Evolutionary conservation across 176 grass and related monocot species (phyloP).

Genomic region (Cenchrus purpureus): DNA sequence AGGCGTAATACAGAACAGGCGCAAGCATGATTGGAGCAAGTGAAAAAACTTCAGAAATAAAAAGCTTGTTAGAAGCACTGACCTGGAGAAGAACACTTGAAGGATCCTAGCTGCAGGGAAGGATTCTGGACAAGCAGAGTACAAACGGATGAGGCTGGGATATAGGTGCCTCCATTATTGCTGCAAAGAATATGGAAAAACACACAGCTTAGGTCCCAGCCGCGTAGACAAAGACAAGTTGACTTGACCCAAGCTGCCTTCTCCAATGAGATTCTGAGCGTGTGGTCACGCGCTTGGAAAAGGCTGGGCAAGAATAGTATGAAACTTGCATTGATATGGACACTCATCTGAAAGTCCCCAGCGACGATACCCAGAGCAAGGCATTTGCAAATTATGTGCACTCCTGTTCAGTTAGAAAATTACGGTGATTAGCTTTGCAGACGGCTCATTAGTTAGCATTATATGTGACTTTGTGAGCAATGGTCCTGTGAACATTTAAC

Average conservation of each 20-base stretch:
- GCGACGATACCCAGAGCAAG: too few relatives aligned
- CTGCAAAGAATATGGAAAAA: neutral
- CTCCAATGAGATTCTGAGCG: neutral
- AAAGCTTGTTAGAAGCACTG: neutral
- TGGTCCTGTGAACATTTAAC: too few relatives aligned
- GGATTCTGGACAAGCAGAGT: neutral
- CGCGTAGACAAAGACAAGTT: constrained; percentile 12
- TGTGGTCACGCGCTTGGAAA: neutral
- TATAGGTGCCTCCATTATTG: constrained; percentile 19
- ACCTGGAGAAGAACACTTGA: constrained; percentile 26
- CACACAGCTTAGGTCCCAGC: neutral
- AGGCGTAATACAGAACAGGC: neutral
- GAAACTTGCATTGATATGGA: neutral
- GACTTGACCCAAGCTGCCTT: constrained; percentile 26
- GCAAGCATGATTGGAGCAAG: neutral
- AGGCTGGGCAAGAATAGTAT: neutral
- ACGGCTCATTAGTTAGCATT: too few relatives aligned
- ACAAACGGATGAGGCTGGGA: neutral
- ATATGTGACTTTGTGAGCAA: too few relatives aligned
- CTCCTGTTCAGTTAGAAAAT: too few relatives aligned
- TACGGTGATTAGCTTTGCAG: too few relatives aligned
- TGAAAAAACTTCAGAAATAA: neutral
- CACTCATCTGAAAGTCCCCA: neutral
- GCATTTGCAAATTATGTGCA: too few relatives aligned
- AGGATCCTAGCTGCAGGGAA: neutral